Conservation (phyloP, 495 filamentous ascomycete species). For the Aspergillus sparsus region DNA sequence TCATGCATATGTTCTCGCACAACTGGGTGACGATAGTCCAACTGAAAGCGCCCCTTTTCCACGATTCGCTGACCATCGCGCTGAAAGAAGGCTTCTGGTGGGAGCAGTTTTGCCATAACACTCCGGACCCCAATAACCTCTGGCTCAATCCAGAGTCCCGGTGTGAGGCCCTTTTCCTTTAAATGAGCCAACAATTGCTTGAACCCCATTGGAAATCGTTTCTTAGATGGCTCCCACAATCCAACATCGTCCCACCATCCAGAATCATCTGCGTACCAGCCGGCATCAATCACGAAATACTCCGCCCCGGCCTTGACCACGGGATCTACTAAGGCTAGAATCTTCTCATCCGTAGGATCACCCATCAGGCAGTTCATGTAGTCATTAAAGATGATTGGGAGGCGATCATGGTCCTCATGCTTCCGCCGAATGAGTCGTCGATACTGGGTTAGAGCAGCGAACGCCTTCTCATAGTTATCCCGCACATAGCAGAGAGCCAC, state of each 20-base stretch:
- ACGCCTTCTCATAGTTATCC: conserved; percentile 20
- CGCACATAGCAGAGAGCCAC: conserved; percentile 19
- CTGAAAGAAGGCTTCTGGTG: conserved; percentile 28
- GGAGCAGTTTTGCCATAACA: conserved; percentile 17
- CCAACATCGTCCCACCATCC: conserved; percentile 34
- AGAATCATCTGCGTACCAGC: conserved; percentile 33
- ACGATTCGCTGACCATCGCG: conserved; percentile 20
- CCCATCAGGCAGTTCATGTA: conserved; percentile 38
- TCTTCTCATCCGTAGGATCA: conserved; percentile 30
- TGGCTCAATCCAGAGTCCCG: conserved; percentile 31
- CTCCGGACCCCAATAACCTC: conserved; percentile 30
- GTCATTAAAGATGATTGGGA: conserved; percentile 33
- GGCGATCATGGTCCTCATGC: conserved; percentile 20
- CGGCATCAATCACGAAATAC: conserved; percentile 33
- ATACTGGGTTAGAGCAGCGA: conserved; percentile 25
- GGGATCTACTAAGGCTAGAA: conserved; percentile 25
- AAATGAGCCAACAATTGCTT: conserved; percentile 15
- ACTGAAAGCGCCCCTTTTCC: conserved; percentile 25
- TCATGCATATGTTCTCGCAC: conserved; percentile 21
- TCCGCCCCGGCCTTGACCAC: conserved; percentile 22
- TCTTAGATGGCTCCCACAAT: conserved; percentile 31
- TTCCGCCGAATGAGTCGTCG: conserved; percentile 22
- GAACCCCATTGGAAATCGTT: conserved; percentile 29
- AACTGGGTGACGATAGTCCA: conserved; percentile 21
- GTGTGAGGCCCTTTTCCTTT: conserved; percentile 20